Percentiles rank a stretch among this genome's conserved stretches.
Evolutionary conservation across 1,284 basidiomycete species (phyloP).

Genomic region (Ceratobasidium sp.): DNA sequence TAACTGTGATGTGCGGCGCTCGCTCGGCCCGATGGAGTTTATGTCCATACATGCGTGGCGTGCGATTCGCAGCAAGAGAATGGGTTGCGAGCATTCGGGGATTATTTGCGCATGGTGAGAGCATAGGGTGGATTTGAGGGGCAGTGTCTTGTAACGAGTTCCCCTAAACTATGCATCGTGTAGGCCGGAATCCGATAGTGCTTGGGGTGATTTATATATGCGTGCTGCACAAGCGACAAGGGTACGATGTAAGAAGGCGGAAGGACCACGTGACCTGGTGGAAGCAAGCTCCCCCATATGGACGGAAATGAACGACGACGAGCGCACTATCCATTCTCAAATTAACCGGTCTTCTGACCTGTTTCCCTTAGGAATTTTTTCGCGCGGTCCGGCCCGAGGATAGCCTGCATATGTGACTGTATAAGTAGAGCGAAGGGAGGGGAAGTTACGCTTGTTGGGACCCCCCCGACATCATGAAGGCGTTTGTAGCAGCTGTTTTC

Average conservation of each 20-base stretch:
- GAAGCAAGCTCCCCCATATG: not conserved
- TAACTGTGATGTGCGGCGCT: too few relatives aligned
- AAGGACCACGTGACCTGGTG: not conserved
- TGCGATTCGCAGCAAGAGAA: too few relatives aligned
- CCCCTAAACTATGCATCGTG: too few relatives aligned
- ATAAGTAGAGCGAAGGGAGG: not conserved
- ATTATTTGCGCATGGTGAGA: too few relatives aligned
- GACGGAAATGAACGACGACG: conserved; percentile 2
- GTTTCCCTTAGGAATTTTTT: not conserved
- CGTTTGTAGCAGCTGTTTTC: not conserved
- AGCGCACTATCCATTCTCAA: conserved; percentile 14
- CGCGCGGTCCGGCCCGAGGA: conserved; percentile 4
- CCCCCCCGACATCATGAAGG: conserved; percentile 14
- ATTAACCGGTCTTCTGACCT: conserved; percentile 32
- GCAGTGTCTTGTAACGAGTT: too few relatives aligned
- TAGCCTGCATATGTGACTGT: not conserved
- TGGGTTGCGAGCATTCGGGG: too few relatives aligned
- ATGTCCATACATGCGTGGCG: too few relatives aligned
- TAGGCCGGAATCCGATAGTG: too few relatives aligned
- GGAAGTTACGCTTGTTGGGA: not conserved
- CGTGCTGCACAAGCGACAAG: too few relatives aligned
- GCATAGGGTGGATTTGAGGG: too few relatives aligned
- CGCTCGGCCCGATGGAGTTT: too few relatives aligned
- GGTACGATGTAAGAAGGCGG: not conserved
- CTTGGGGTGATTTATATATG: too few relatives aligned